A percentile compares a stretch with the other conserved stretches of the same genome.
Evolutionary conservation across 2,329 filamentous ascomycete genomes (phyloP).

Genomic region (Penicillium sp.): DNA sequence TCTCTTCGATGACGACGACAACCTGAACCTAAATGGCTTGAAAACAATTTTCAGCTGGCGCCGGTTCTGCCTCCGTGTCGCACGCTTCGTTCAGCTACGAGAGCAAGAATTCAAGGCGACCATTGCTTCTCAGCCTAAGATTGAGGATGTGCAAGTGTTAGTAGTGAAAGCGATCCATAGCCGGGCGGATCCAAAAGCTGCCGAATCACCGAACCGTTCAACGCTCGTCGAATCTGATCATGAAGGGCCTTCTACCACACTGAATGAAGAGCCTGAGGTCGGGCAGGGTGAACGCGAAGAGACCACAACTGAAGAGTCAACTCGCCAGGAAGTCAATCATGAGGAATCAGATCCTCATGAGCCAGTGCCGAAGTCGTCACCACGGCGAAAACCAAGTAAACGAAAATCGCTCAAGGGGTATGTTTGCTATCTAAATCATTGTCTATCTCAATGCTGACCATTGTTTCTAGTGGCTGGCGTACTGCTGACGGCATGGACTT

Average conservation of each 20-base stretch:
- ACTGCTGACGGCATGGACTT: not conserved
- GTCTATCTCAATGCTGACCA: not conserved
- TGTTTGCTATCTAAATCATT: not conserved
- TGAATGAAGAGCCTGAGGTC: not conserved
- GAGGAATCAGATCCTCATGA: not conserved
- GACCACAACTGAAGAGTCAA: not conserved
- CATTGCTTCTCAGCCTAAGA: slow-evolving; percentile 48
- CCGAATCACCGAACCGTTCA: not conserved
- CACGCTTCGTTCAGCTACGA: slow-evolving; percentile 51
- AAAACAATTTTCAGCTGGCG: slow-evolving; percentile 53
- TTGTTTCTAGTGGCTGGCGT: not conserved
- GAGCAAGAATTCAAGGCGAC: slow-evolving; percentile 48
- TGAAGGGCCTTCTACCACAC: not conserved
- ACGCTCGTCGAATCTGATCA: not conserved
- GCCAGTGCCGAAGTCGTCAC: not conserved
- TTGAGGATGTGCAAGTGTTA: slow-evolving; percentile 29
- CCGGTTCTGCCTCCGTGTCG: slow-evolving; percentile 47
- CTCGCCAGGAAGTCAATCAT: not conserved
- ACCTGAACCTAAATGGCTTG: slow-evolving; percentile 49
- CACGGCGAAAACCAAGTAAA: not conserved
- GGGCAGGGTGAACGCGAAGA: not conserved
- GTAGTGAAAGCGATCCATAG: not conserved
- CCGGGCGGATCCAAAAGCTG: not conserved
- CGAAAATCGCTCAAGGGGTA: slow-evolving; percentile 2
- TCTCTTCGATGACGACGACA: slow-evolving; percentile 41